A percentile compares a stretch with the other conserved stretches of the same genome.
phyloP scores from a whole-genome alignment of 108 stramenopile species.

The Nitzschia sp. region DNA sequence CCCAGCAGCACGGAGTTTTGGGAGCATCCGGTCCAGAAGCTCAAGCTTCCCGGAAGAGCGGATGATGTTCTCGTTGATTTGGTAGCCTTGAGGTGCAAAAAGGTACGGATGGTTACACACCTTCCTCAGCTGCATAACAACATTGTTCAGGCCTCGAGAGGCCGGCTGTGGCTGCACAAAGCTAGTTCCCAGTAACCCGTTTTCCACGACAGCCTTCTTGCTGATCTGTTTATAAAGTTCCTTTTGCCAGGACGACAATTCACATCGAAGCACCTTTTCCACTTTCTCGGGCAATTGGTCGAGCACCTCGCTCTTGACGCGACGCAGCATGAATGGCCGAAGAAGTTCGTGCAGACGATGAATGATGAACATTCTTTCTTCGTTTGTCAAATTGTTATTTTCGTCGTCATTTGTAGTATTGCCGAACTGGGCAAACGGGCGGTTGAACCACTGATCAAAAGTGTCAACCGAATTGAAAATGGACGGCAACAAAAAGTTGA shows the following conservation, averaged over 20 bases:
- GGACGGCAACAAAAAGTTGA: constrained; percentile 71
- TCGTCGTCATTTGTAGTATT: constrained; percentile 43
- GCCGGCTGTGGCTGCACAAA: constrained; percentile 18
- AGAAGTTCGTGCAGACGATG: constrained; percentile 91
- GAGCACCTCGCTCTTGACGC: constrained; percentile 85
- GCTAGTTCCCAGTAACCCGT: constrained; percentile 27
- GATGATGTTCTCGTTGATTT: constrained; percentile 79
- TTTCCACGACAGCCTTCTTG: constrained; percentile 68
- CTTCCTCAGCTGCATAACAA: constrained; percentile 93
- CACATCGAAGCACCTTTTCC: constrained; percentile 88
- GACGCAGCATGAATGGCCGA: constrained; percentile 91
- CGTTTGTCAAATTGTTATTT: constrained; percentile 66
- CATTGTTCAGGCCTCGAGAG: constrained; percentile 82
- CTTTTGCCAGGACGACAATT: constrained; percentile 85
- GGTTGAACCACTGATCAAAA: constrained; percentile 91
- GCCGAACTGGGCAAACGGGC: constrained; percentile 84
- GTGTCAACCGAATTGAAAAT: constrained; percentile 76
- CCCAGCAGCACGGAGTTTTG: constrained; percentile 86
- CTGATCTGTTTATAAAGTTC: constrained; percentile 87
- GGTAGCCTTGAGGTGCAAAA: constrained; percentile 81
- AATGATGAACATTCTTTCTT: constrained; percentile 92
- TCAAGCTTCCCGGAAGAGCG: constrained; percentile 90
- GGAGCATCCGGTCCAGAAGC: constrained; percentile 92
- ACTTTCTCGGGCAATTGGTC: constrained; percentile 91
- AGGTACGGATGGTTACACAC: constrained; percentile 91